Base-by-base conservation (phyloP, 306 rosid species). In the Herpetospermum pedunculosum region DNA sequence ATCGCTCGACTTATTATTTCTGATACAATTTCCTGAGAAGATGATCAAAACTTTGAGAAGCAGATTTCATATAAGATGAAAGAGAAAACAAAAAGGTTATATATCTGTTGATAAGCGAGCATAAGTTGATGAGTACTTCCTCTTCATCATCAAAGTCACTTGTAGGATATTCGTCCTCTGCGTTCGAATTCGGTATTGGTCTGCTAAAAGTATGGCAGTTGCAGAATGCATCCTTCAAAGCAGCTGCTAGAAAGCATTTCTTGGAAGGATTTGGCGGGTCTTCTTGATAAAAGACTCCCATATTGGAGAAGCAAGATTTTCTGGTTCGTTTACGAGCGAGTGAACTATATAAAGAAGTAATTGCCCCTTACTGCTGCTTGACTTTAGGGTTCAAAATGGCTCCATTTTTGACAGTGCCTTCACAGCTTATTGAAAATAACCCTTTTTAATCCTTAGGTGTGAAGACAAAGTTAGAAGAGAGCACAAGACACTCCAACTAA, bases 231-330 rank as follows among this genome's bases (percentile, higher is more conserved):
- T 87, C 97, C 82, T 84, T 88, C 75, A 94, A 74, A 65, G 81
- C 68, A 65, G 79, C 54, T 73, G 87, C 77, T 59, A 81, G 80
- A 44, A 89, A 79, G 72, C 46, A 81, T 75, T 80, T 88, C 87
- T 80, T 83, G 57, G 83, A 80, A 85, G 83, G 80, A 76, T 81
- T 88, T 78, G 86, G 84, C 57, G 83, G 76, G 78, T 86, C 90
- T 75, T 90, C 96, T 9, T 91, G 92, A 78, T 84, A 85, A 84
- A 84, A 84, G 44, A 91, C 85, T 29, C 90, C 80, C 97, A 91
- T 93, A 54, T 23, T 83, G 79, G 62, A 38, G 83, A 73, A 54
- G 47, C 52, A 59, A 30, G 30, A 46, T 57, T 54, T 63, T 72
- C 41, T 47, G 11, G 65, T 49, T 49, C 40, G 62, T 78, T 80